Evolutionary conservation across 768 basidiomycete species (phyloP), one percentile per base, ranked within the genome.

Genomic region (Lentinula edodes): DNA sequence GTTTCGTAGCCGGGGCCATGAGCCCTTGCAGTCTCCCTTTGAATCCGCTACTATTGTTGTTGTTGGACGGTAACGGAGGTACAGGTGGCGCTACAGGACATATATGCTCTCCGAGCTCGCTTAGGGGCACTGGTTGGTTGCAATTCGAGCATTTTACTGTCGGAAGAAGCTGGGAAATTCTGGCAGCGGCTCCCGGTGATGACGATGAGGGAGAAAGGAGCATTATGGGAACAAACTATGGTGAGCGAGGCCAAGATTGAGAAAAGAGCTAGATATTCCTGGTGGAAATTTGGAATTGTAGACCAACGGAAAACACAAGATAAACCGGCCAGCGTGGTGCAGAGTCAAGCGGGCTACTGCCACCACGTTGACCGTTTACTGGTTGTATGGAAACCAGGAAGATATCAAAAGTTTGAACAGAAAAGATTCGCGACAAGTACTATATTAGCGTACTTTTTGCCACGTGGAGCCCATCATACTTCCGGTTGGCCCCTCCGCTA

Each of bases 111-210:
- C 86, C 86, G 39, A 96, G 85, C 51, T 86, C 80, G 52, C 80
- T 75, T 39, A 96, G 78, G 36, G 89, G 85, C 42, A 97, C 90
- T 1, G 82, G 84, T 8, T 77, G 75, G 66, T 77, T 76, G 70
- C 94, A 97, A 35, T 76, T 88, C 2, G 91, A 91, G 72, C 94
- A 97, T 71, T 89, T 95, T 63, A 95, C 88, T 2, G 86, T 79
- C 5, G 94, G 92, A 9, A 96, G 78, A 53, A 88, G 72, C 71
- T 92, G 85, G 23, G 91, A 92, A n/a, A 83, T 78, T 23, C 55
- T 28, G 10, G 55, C 39, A 23, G 41, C 18, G 3, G 38, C 41
- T 18, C 39, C 39, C 8, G 38, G 28, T 15, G 55, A 56, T 6
- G 55, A 43, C 4, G 35, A 3, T 18, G 53, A 54, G 12, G 53